Evolutionary conservation across 345 rosid genomes (phyloP).

Genomic region (Eucalyptus erythrocorys): DNA sequence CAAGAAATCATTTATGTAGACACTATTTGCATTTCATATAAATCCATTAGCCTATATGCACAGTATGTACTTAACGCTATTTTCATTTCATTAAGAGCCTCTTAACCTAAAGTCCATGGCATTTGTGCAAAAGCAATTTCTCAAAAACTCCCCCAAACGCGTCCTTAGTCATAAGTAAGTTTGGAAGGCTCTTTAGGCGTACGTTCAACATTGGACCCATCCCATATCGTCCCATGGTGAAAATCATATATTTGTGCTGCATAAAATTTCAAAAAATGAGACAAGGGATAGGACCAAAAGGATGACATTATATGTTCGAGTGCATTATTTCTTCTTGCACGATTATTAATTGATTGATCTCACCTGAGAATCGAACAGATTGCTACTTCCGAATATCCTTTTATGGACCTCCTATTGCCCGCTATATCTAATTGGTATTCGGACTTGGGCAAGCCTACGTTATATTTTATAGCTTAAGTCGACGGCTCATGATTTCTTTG

Average conservation of each 20-base stretch:
- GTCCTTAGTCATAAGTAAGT: not conserved
- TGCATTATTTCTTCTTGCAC: not conserved
- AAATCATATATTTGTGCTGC: not conserved
- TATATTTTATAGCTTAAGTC: not conserved
- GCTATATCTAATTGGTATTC: not conserved
- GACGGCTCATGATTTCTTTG: not conserved
- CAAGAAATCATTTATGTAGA: not conserved
- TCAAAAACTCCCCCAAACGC: not conserved
- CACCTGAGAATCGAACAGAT: not conserved
- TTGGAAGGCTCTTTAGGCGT: not conserved
- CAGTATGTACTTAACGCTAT: not conserved
- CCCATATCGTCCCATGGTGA: not conserved
- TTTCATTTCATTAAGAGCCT: not conserved
- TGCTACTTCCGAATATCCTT: not conserved
- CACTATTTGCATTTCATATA: not conserved
- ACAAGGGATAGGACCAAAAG: not conserved
- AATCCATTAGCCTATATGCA: not conserved
- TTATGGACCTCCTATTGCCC: rapidly evolving
- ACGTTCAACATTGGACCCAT: not conserved
- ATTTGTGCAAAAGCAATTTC: not conserved
- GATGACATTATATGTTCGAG: not conserved
- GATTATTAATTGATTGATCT: not conserved
- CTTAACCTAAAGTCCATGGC: not conserved
- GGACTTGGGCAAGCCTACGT: not conserved
- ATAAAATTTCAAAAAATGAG: not conserved